Conservation (phyloP, 2,329 filamentous ascomycete species). For the Lecanicillium sp. region DNA sequence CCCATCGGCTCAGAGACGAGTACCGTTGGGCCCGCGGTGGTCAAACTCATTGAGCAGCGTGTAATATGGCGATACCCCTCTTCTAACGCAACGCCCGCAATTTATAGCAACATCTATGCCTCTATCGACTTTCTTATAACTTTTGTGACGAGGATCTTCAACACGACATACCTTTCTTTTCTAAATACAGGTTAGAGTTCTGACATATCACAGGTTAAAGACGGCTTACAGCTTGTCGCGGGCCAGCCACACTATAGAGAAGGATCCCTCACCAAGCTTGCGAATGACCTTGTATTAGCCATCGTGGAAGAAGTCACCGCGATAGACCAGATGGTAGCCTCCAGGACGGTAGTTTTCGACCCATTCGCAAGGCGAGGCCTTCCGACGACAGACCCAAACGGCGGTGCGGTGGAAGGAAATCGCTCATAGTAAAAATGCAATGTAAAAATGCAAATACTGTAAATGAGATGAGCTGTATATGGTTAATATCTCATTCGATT, state of each 20-base stretch:
- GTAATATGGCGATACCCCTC: constrained; percentile 26
- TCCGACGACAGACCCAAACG: constrained; percentile 15
- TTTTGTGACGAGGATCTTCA: constrained; percentile 20
- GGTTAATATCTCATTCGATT: too few relatives aligned
- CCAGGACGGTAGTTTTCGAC: constrained; percentile 30
- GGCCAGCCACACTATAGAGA: constrained; percentile 42
- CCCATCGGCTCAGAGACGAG: constrained; percentile 28
- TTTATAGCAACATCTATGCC: constrained; percentile 18
- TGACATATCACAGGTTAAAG: background rate
- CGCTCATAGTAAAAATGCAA: constrained; percentile 19
- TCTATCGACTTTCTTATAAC: constrained; percentile 16
- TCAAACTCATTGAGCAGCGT: constrained; percentile 23
- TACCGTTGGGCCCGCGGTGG: constrained; percentile 26
- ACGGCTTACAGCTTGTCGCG: constrained; percentile 23
- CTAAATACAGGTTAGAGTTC: constrained; percentile 15
- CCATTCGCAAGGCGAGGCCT: constrained; percentile 24
- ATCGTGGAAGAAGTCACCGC: constrained; percentile 35
- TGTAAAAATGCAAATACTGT: too few relatives aligned
- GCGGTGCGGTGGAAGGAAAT: constrained; percentile 21
- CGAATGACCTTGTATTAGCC: constrained; percentile 36
- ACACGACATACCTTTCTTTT: constrained; percentile 23
- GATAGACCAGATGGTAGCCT: constrained; percentile 36
- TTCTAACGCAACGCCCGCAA: constrained; percentile 17
- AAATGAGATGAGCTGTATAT: too few relatives aligned
- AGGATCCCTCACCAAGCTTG: constrained; percentile 40